These are phyloP conservation scores for Austroboletus eburneus DNA, from an alignment of 768 basidiomycete species.

Conservation along the genomic window DNA sequence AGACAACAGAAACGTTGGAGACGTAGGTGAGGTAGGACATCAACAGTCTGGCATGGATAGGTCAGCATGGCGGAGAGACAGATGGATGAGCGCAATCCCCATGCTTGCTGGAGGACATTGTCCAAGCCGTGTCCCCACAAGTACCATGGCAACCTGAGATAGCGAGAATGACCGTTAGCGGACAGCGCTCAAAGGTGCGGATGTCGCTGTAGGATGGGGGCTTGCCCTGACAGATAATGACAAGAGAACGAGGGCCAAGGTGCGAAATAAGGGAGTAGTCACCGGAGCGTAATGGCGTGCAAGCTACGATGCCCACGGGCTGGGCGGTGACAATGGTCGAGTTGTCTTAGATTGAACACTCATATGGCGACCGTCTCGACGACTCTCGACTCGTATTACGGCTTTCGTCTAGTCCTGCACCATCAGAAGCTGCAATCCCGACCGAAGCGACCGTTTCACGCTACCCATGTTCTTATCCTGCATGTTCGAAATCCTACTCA, in stretches of 20 bases:
- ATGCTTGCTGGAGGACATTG: slow-evolving; percentile 61
- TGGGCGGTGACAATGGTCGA: too few relatives aligned
- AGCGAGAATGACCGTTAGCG: slow-evolving; percentile 24
- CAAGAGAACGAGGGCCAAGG: slow-evolving; percentile 25
- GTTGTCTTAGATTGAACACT: too few relatives aligned
- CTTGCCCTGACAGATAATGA: slow-evolving; percentile 34
- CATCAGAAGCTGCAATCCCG: slow-evolving; percentile 11
- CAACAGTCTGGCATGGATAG: slow-evolving; percentile 35
- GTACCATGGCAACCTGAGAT: slow-evolving; percentile 50
- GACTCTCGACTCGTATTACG: slow-evolving; percentile 32
- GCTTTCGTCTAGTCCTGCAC: slow-evolving; percentile 32
- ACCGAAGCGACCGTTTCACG: slow-evolving; percentile 28
- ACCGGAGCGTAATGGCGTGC: slow-evolving; percentile 24
- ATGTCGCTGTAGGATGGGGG: slow-evolving; percentile 39
- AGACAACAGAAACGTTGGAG: slow-evolving; percentile 53
- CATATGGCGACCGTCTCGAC: slow-evolving; percentile 10
- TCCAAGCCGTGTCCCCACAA: slow-evolving; percentile 61
- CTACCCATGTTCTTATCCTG: slow-evolving; percentile 61
- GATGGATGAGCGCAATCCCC: slow-evolving; percentile 18
- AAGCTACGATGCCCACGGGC: too few relatives aligned
- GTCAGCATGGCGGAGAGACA: neutral
- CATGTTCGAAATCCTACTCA: slow-evolving; percentile 78
- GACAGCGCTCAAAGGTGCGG: slow-evolving; percentile 30
- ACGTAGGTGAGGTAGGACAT: slow-evolving; percentile 50
- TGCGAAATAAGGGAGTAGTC: slow-evolving; percentile 21